Evolutionary conservation across 345 rosid genomes (phyloP).

Genomic region (Orychophragmus violaceus): DNA sequence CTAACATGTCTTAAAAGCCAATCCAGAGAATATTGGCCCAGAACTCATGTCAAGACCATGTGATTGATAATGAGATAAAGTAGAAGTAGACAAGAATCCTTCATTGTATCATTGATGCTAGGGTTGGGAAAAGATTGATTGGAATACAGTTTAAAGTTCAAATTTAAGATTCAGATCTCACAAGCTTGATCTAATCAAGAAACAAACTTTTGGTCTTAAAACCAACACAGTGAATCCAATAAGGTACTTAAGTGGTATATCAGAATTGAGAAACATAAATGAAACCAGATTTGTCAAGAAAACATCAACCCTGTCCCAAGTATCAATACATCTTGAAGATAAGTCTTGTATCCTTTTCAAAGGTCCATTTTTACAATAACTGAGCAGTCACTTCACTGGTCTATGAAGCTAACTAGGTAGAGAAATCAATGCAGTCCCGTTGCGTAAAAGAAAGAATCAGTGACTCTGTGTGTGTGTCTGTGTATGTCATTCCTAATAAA

Average conservation of each 20-base stretch:
- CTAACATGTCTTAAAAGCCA: conserved; percentile 25
- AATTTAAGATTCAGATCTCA: not conserved
- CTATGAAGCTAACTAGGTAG: too few species aligned
- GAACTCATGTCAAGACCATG: conserved; percentile 25
- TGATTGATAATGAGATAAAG: conserved; percentile 26
- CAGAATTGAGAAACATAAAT: not conserved
- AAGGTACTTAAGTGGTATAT: not conserved
- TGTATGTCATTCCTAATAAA: not conserved
- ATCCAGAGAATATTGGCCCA: conserved; percentile 13
- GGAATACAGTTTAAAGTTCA: not conserved
- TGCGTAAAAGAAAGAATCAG: too few species aligned
- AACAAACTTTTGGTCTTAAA: not conserved
- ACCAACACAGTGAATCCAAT: not conserved
- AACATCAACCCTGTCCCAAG: not conserved
- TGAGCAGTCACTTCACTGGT: not conserved
- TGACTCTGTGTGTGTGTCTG: not conserved
- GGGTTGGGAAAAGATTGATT: not conserved
- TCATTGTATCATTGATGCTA: conserved; percentile 18
- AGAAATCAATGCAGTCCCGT: too few species aligned
- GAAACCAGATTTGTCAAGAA: not conserved
- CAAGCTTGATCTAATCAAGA: conserved; percentile 6
- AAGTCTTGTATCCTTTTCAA: conserved; percentile 14
- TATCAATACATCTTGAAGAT: conserved; percentile 7
- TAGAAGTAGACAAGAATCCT: conserved; percentile 21
- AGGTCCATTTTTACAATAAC: conserved; percentile 18